phyloP scores from a whole-genome alignment of 129 eudicot species.

The Artemisia argyi region DNA sequence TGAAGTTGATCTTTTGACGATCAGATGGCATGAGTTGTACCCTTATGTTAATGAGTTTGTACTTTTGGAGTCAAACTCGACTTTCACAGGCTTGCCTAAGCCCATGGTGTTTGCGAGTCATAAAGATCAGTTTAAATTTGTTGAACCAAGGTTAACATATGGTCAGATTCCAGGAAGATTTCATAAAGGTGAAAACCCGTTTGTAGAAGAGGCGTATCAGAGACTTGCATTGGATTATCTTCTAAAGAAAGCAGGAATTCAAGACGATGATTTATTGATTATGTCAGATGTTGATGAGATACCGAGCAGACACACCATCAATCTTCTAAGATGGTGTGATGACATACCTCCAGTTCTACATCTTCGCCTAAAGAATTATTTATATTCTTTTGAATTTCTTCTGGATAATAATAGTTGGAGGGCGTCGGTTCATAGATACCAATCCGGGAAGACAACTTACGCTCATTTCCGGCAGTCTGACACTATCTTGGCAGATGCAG shows the following conservation, averaged over 20 bases:
- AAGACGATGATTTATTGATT: slow-evolving; percentile 83
- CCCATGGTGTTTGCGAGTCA: slow-evolving; percentile 60
- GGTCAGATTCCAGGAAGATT: slow-evolving; percentile 74
- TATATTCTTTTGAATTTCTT: slow-evolving; percentile 83
- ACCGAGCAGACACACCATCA: slow-evolving; percentile 84
- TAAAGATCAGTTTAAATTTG: slow-evolving; percentile 68
- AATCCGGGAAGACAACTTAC: slow-evolving; percentile 72
- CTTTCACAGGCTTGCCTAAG: slow-evolving; percentile 79
- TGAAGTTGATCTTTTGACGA: slow-evolving; percentile 71
- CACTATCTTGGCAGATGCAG: slow-evolving; percentile 79
- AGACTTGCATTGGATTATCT: slow-evolving; percentile 81
- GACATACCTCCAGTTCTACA: slow-evolving; percentile 74
- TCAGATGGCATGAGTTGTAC: slow-evolving; percentile 83
- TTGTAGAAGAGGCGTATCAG: slow-evolving; percentile 90
- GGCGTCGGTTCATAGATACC: slow-evolving; percentile 84
- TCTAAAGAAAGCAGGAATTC: slow-evolving; percentile 74
- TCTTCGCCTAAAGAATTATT: slow-evolving; percentile 73
- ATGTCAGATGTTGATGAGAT: slow-evolving; percentile 98
- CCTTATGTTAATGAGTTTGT: slow-evolving; percentile 85
- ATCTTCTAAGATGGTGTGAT: slow-evolving; percentile 92
- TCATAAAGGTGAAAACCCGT: slow-evolving; percentile 79
- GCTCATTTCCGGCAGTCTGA: slow-evolving; percentile 92
- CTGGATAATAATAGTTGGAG: slow-evolving; percentile 86
- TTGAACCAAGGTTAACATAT: slow-evolving; percentile 68
- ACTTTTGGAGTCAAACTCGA: slow-evolving; percentile 85